A percentile compares a stretch with the other conserved stretches of the same genome.
Evolutionary conservation across 2,329 filamentous ascomycete genomes (phyloP).

Genomic region (Colletotrichum sublineola): DNA sequence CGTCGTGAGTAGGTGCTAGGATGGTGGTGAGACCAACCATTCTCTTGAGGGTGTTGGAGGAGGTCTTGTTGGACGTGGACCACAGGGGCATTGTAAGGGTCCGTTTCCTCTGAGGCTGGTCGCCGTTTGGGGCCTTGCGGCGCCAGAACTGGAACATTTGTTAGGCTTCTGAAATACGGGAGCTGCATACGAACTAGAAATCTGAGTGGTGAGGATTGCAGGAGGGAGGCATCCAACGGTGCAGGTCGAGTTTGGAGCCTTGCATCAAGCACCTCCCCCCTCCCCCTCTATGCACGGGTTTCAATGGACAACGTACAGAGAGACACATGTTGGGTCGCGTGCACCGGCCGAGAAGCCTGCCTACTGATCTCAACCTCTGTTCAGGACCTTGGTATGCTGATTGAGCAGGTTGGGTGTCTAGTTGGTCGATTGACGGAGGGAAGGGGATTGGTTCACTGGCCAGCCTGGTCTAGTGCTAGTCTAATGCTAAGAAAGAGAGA

Average conservation of each 20-base stretch:
- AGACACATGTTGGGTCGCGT: conserved; percentile 37
- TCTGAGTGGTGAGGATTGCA: neutral
- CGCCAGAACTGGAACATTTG: conserved; percentile 32
- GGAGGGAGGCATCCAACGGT: neutral
- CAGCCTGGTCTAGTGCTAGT: conserved; percentile 27
- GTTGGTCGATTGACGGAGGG: conserved; percentile 10
- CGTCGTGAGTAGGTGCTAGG: conserved; percentile 48
- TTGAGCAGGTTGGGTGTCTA: neutral
- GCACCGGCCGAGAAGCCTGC: conserved; percentile 18
- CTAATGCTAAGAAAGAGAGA: neutral
- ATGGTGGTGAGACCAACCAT: conserved; percentile 53
- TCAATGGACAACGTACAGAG: conserved; percentile 34
- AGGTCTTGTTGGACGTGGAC: conserved; percentile 51
- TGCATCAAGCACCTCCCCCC: neutral
- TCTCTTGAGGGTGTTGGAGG: conserved; percentile 48
- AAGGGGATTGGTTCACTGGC: conserved; percentile 1
- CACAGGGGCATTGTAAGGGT: conserved; percentile 57
- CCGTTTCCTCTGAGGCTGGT: conserved; percentile 47
- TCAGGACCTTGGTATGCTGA: neutral
- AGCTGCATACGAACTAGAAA: neutral
- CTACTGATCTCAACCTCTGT: neutral
- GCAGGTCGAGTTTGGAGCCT: conserved; percentile 13
- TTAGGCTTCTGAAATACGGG: conserved; percentile 8
- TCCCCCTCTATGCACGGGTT: neutral
- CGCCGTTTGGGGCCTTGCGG: conserved; percentile 28